Percentiles rank a stretch among this genome's conserved stretches.
Evolutionary conservation across 495 filamentous ascomycete species (phyloP).

Genomic region (Penicillium cosmopolitanum): DNA sequence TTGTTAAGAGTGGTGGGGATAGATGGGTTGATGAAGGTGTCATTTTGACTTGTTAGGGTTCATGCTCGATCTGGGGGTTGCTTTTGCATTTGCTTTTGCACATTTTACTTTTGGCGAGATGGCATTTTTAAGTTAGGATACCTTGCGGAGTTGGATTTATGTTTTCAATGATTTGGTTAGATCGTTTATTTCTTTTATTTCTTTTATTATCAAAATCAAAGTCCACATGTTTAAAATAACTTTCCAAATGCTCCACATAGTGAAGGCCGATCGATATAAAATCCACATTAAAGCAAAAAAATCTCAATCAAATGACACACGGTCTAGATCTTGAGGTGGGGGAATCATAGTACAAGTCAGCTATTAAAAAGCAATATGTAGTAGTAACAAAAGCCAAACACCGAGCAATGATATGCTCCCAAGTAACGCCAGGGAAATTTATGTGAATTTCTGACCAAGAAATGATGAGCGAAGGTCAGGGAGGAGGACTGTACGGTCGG

Average conservation of each 20-base stretch:
- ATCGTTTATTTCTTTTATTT: too few species aligned
- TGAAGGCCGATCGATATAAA: neutral
- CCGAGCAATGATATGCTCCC: neutral
- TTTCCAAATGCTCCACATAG: neutral
- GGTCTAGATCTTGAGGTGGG: neutral
- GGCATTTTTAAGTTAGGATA: too few species aligned
- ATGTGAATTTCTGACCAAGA: conserved; percentile 2
- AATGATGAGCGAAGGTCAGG: neutral
- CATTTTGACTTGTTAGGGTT: conserved; percentile 36
- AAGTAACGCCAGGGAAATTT: conserved; percentile 13
- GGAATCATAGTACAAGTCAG: conserved; percentile 16
- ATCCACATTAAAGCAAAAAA: conserved; percentile 4
- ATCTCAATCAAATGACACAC: conserved; percentile 1
- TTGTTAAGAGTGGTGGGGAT: conserved; percentile 35
- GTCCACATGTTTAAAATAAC: neutral
- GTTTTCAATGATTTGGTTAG: too few species aligned
- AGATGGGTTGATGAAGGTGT: conserved; percentile 44
- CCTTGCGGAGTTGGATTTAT: too few species aligned
- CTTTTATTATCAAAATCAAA: too few species aligned
- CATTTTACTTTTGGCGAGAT: too few species aligned
- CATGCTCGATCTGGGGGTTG: neutral
- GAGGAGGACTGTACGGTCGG: conserved; percentile 19
- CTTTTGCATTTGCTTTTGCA: neutral
- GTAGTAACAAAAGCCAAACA: neutral
- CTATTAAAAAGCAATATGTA: conserved; percentile 14